These are phyloP conservation scores for Cystoisospora suis DNA, from an alignment of 169 alveolate genomes.

Conservation along the genomic window DNA sequence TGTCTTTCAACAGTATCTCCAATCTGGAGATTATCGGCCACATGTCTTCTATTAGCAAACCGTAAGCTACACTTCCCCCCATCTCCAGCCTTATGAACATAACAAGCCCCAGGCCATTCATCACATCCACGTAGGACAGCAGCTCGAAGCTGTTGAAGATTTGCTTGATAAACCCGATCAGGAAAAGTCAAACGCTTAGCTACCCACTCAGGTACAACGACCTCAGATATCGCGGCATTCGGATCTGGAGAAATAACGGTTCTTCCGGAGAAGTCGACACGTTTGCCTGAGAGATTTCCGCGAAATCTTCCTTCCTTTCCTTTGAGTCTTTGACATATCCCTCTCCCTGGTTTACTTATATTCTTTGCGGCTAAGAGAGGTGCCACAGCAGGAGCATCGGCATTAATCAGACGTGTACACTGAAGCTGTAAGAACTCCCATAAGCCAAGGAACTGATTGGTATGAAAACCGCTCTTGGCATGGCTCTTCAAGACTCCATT, in stretches of 20 bases:
- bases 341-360: slow-evolving; percentile 81
- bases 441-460: slow-evolving; percentile 78
- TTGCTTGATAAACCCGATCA: slow-evolving; percentile 91
- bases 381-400: slow-evolving; percentile 60
- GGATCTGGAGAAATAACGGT: slow-evolving; percentile 99
- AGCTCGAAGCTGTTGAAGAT: slow-evolving; percentile 86
- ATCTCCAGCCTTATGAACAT: slow-evolving; percentile 78
- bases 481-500: slow-evolving; percentile 82
- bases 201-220: slow-evolving; percentile 96
- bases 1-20: slow-evolving; percentile 99
- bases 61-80: slow-evolving; percentile 83
- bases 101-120: slow-evolving; percentile 97
- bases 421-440: slow-evolving; percentile 66
- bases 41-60: slow-evolving; percentile 85
- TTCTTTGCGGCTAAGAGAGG: slow-evolving; percentile 44
- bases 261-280: slow-evolving; percentile 99
- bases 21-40: slow-evolving; percentile 81
- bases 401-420: slow-evolving; percentile 52
- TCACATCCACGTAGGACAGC: slow-evolving; percentile 93
- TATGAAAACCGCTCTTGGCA: slow-evolving; percentile 84
- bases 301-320: slow-evolving; percentile 99
- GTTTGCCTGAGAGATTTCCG: slow-evolving; percentile 98
- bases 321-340: slow-evolving; percentile 82
- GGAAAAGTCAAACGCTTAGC: slow-evolving; percentile 97
- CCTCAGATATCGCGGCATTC: slow-evolving; percentile 95